A percentile compares a stretch with the other conserved stretches of the same genome.
These are phyloP conservation scores for Phytophthora podocarpi DNA, from an alignment of 352 stramenopile genomes.

Conservation along the genomic window DNA sequence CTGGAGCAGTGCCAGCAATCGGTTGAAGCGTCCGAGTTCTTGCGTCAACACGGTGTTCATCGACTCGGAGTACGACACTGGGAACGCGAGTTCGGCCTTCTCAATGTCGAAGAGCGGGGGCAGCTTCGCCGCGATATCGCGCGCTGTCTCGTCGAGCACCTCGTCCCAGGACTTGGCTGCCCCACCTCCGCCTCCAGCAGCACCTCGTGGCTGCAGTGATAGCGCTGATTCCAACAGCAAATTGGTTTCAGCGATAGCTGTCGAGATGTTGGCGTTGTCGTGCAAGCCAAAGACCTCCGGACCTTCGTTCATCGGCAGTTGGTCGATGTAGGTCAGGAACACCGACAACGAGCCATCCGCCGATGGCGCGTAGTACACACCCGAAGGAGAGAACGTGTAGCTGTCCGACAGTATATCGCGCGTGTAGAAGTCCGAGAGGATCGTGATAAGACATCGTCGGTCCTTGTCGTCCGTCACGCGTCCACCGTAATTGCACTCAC, in stretches of 20 bases:
- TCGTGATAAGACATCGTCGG: slow-evolving; percentile 85
- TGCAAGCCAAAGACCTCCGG: slow-evolving; percentile 88
- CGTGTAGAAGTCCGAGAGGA: slow-evolving; percentile 86
- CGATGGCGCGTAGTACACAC: slow-evolving; percentile 78
- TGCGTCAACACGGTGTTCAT: slow-evolving; percentile 92
- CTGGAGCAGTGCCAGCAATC: slow-evolving; percentile 78
- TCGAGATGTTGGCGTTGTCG: slow-evolving; percentile 91
- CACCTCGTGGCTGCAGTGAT: slow-evolving; percentile 87
- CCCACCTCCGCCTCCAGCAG: slow-evolving; percentile 49
- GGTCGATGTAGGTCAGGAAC: slow-evolving; percentile 84
- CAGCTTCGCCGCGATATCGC: slow-evolving; percentile 85
- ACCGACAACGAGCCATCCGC: slow-evolving; percentile 44
- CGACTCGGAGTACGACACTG: slow-evolving; percentile 81
- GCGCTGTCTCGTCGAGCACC: slow-evolving; percentile 81
- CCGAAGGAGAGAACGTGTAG: slow-evolving; percentile 87
- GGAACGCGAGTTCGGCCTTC: slow-evolving; percentile 85
- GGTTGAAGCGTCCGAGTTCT: slow-evolving; percentile 93
- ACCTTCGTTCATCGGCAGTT: slow-evolving; percentile 84
- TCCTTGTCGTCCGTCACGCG: slow-evolving; percentile 96
- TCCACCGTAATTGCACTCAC: slow-evolving; percentile 96
- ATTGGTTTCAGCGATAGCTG: slow-evolving; percentile 86
- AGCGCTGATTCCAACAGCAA: slow-evolving; percentile 89
- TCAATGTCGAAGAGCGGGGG: slow-evolving; percentile 91
- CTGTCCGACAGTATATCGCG: slow-evolving; percentile 73
- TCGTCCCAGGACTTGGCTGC: slow-evolving; percentile 91